These are phyloP conservation scores for Acer yangbiense DNA, from an alignment of 345 rosid species.

Conservation along the genomic window DNA sequence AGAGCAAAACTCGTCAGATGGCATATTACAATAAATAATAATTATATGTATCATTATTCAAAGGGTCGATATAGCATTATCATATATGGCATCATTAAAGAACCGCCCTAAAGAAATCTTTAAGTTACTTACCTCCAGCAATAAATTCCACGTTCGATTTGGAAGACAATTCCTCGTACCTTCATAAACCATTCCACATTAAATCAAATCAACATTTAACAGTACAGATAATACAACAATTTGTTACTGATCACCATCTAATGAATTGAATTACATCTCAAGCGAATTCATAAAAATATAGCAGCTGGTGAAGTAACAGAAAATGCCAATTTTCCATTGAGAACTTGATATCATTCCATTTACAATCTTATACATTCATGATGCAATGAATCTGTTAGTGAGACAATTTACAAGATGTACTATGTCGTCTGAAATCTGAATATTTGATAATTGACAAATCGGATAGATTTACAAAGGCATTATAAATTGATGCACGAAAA, in stretches of 20 bases:
- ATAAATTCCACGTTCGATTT: constrained; percentile 53
- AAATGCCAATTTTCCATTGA: not conserved
- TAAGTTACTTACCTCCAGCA: constrained; percentile 75
- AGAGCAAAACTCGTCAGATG: not conserved
- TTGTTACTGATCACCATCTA: not conserved
- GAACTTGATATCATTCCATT: not conserved
- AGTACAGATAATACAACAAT: not conserved
- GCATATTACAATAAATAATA: not conserved
- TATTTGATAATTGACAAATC: not conserved
- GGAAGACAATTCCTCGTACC: constrained; percentile 58
- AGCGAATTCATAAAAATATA: not conserved
- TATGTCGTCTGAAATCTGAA: not conserved
- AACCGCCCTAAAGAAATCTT: not conserved
- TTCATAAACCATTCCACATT: constrained; percentile 20
- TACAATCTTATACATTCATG: not conserved
- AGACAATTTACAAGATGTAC: not conserved
- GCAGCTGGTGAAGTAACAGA: not conserved
- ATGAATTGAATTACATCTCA: not conserved
- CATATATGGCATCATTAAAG: not conserved
- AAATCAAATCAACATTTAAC: not conserved
- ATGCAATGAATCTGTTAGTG: not conserved
- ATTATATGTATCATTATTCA: not conserved
- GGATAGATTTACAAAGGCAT: not conserved
- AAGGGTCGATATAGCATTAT: not conserved
- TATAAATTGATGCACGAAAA: not conserved